Conservation (phyloP, 2,329 filamentous ascomycete genomes). For the Talaromyces sp. region DNA sequence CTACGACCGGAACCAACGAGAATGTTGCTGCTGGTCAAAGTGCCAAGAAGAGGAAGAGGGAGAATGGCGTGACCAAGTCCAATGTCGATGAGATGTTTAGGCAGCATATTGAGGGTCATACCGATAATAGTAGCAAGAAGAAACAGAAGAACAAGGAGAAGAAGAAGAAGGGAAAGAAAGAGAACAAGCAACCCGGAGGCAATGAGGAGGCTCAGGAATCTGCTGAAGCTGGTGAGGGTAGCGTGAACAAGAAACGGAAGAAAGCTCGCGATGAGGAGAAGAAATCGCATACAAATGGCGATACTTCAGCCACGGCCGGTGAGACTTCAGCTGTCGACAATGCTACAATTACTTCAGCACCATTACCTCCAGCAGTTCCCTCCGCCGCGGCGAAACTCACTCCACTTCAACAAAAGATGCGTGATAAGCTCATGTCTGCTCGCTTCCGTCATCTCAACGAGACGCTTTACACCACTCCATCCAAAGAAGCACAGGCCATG, state of each 20-base stretch:
- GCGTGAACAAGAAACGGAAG: slow-evolving; percentile 17
- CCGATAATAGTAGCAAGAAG: slow-evolving; percentile 28
- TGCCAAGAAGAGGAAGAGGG: slow-evolving; percentile 50
- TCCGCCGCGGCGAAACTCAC: slow-evolving; percentile 63
- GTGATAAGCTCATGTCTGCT: slow-evolving; percentile 86
- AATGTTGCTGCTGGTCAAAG: slow-evolving; percentile 23
- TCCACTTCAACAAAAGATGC: slow-evolving; percentile 89
- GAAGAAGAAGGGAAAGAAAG: slow-evolving; percentile 25
- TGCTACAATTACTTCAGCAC: slow-evolving; percentile 15
- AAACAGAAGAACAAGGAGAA: slow-evolving; percentile 24
- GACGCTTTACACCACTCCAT: slow-evolving; percentile 89
- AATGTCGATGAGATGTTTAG: slow-evolving; percentile 78
- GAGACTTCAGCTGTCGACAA: background rate
- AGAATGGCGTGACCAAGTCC: slow-evolving; percentile 52
- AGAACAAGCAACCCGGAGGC: slow-evolving; percentile 17
- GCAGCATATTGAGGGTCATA: slow-evolving; percentile 64
- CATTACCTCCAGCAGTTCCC: slow-evolving; percentile 35
- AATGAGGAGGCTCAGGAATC: slow-evolving; percentile 19
- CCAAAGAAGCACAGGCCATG: slow-evolving; percentile 71
- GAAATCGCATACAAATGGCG: slow-evolving; percentile 13
- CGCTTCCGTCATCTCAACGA: slow-evolving; percentile 97
- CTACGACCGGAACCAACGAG: background rate
- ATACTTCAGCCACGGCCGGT: slow-evolving; percentile 3
- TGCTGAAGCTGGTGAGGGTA: slow-evolving; percentile 20
- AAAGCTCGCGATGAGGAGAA: slow-evolving; percentile 16